Evolutionary conservation across 257 asterid species (phyloP), one percentile per base, ranked within the genome.

Genomic region (Agastache rugosa): DNA sequence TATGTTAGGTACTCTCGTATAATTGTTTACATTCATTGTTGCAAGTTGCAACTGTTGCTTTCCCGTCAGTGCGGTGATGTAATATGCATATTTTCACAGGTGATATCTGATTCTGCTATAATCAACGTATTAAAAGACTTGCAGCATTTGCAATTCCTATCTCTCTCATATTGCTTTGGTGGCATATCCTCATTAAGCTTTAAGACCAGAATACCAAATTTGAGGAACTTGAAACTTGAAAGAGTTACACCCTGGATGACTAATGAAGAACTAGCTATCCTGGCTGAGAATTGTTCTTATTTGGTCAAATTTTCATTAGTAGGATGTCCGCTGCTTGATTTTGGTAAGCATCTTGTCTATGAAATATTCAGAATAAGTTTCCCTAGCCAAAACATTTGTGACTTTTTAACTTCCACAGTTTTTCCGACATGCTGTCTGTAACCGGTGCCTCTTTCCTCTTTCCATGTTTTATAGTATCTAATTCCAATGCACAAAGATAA

Each of bases 171-270:
- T 80, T 91, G 98, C 85, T 72, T 85, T 74, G 97, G 97, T 75
- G 96, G 80, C 74, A 83, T 91, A 83, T 88, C 96, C 74, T 81
- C 96, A 8, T 69, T 80, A 67, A 80, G 89, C 83, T 85, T 88
- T 72, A 81, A 69, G 76, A 71, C 72, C 56, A 75, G 81, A 47
- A 81, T 87, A 87, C 97, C 92, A 47, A 79, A 81, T 82, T 81
- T 93, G 87, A 93, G 86, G 85, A 91, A 67, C 71, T 81, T 93
- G 89, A 89, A 87, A 83, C 98, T 93, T 79, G 89, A 89, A 83
- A 86, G 98, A 77, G 96, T 89, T 25, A 73, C 93, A 31, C 82
- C 91, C 19, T 85, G 90, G 91, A 91, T 93, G 96, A 89, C 88
- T 79, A 88, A 88, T 78, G 84, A 77, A 72, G 96, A 86, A 74